These are phyloP conservation scores for Elsinoe necatrix DNA, from an alignment of 2,329 filamentous ascomycete genomes.

Conservation along the genomic window DNA sequence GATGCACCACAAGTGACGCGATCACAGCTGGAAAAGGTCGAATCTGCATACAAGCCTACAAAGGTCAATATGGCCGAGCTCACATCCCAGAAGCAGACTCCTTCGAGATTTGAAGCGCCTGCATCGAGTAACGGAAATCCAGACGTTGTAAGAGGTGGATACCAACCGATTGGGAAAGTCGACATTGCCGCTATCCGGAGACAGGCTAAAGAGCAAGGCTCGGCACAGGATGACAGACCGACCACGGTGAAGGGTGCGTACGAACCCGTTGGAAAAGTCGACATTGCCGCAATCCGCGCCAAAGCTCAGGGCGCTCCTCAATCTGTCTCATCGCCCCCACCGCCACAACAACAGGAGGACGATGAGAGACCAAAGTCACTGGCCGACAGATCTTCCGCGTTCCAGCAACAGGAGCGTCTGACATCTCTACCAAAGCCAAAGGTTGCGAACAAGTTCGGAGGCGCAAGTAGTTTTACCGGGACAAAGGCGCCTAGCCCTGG, in stretches of 20 bases:
- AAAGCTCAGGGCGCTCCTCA: slow-evolving; percentile 56
- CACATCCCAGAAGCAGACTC: slow-evolving; percentile 60
- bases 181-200: slow-evolving; percentile 84
- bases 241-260: slow-evolving; percentile 85
- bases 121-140: slow-evolving; percentile 35
- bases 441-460: slow-evolving; percentile 78
- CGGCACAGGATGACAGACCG: slow-evolving; percentile 63
- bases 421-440: slow-evolving; percentile 90
- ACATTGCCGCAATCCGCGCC: slow-evolving; percentile 87
- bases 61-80: slow-evolving; percentile 90
- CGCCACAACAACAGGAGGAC: slow-evolving; percentile 38
- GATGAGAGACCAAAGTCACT: slow-evolving; percentile 53
- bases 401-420: slow-evolving; percentile 68
- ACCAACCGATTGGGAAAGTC: slow-evolving; percentile 94
- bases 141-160: slow-evolving; percentile 74
- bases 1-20: slow-evolving; percentile 89
- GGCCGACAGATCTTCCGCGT: slow-evolving; percentile 67
- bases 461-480: slow-evolving; percentile 64
- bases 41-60: slow-evolving; percentile 86
- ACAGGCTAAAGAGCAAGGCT: slow-evolving; percentile 55
- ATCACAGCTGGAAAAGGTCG: slow-evolving; percentile 82
- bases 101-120: slow-evolving; percentile 51
- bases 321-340: slow-evolving; percentile 30
- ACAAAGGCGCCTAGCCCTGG: slow-evolving; percentile 82
- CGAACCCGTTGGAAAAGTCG: slow-evolving; percentile 90